Conservation (phyloP, 768 basidiomycete species). For the Suillus spraguei region DNA sequence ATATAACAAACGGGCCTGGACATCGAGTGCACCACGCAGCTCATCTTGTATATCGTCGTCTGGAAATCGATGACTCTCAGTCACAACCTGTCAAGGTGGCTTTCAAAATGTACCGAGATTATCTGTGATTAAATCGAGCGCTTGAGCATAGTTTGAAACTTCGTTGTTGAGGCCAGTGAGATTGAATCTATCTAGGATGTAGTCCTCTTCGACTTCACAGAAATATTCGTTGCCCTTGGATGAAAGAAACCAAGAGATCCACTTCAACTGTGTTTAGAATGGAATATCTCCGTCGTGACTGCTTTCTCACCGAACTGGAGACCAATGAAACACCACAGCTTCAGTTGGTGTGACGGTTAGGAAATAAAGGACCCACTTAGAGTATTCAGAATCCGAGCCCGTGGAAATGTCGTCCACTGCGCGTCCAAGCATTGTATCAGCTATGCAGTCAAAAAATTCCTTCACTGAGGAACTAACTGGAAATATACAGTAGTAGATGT, state of each 20-base stretch:
- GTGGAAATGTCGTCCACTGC: slow-evolving; percentile 87
- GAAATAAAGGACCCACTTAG: slow-evolving; percentile 63
- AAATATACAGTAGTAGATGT: slow-evolving; percentile 15
- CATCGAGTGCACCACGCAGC: slow-evolving; percentile 86
- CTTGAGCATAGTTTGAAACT: slow-evolving; percentile 92
- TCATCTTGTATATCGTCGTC: slow-evolving; percentile 97
- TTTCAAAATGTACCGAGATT: slow-evolving; percentile 73
- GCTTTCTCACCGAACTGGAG: slow-evolving; percentile 31
- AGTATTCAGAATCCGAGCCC: slow-evolving; percentile 94
- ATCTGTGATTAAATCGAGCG: slow-evolving; percentile 95
- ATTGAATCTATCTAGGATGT: slow-evolving; percentile 98
- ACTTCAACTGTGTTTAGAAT: slow-evolving; percentile 48
- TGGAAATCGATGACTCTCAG: slow-evolving; percentile 27
- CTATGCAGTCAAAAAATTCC: slow-evolving; percentile 18
- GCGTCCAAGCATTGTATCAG: slow-evolving; percentile 38
- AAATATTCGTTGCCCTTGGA: slow-evolving; percentile 99
- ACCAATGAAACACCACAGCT: slow-evolving; percentile 2
- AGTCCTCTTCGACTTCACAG: slow-evolving; percentile 99
- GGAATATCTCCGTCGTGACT: slow-evolving; percentile 16
- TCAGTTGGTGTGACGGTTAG: slow-evolving; percentile 6
- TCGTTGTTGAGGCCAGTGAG: slow-evolving; percentile 96
- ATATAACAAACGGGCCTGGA: slow-evolving; percentile 91
- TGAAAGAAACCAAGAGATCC: slow-evolving; percentile 97
- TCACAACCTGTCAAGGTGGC: neutral
- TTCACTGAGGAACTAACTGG: slow-evolving; percentile 26